Conservation (phyloP, 1,139 yeast genomes). For the Yamadazyma sp. region DNA sequence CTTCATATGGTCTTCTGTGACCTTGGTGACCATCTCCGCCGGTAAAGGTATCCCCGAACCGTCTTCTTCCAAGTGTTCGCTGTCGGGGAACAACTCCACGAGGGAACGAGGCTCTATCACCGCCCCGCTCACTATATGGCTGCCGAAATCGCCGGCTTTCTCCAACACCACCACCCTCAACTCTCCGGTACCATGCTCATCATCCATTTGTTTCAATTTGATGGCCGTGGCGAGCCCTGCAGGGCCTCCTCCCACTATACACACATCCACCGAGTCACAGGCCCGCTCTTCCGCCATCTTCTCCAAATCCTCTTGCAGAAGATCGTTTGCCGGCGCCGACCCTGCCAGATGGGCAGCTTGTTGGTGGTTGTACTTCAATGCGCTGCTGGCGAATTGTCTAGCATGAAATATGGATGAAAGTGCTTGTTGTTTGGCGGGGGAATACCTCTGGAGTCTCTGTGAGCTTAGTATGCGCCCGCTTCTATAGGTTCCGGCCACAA, state of each 20-base stretch:
- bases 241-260: conserved; percentile 97
- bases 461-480: neutral
- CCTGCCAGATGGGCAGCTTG: conserved; percentile 2
- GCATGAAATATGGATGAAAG: neutral
- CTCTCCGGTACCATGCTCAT: conserved; percentile 63
- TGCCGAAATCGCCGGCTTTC: conserved; percentile 89
- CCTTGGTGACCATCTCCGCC: conserved; percentile 70
- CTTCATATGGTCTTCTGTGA: conserved; percentile 68
- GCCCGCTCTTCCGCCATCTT: conserved; percentile 65
- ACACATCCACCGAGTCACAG: conserved; percentile 83
- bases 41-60: conserved; percentile 70
- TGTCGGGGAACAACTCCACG: conserved; percentile 81
- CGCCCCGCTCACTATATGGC: conserved; percentile 92
- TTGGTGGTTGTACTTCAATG: neutral
- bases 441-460: neutral
- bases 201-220: conserved; percentile 78
- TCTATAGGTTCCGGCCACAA: neutral
- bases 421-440: neutral
- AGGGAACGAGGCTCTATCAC: conserved; percentile 88
- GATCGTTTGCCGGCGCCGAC: neutral
- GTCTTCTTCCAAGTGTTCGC: conserved; percentile 50
- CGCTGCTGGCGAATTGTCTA: neutral
- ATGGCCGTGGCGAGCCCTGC: conserved; percentile 96
- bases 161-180: conserved; percentile 85
- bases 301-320: conserved; percentile 10